Percentiles rank a stretch among this genome's conserved stretches.
phyloP scores from a whole-genome alignment of 2,329 filamentous ascomycete genomes.

The Dichotomopilus funicola region DNA sequence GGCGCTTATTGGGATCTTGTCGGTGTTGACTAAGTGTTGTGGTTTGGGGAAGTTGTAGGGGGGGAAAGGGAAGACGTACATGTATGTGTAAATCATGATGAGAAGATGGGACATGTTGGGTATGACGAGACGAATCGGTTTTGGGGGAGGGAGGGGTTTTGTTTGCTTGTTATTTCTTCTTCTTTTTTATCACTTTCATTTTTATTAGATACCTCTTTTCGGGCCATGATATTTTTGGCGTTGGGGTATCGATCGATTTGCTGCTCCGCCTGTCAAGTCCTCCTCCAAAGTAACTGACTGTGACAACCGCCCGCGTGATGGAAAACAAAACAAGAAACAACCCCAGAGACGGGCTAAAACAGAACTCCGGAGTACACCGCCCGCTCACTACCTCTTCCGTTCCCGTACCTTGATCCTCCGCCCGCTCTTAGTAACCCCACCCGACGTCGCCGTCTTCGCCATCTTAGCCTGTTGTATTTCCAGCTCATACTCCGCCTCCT shows the following conservation, averaged over 20 bases:
- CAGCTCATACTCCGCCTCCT: conserved; percentile 50
- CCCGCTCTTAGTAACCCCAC: conserved; percentile 52
- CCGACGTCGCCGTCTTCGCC: conserved; percentile 58
- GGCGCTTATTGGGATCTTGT: conserved; percentile 33
- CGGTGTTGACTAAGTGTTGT: conserved; percentile 19
- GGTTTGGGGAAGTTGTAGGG: conserved; percentile 19
- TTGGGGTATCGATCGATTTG: conserved; percentile 17
- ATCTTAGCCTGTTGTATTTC: conserved; percentile 56
- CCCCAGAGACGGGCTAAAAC: conserved; percentile 11
- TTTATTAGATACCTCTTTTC: conserved; percentile 1
- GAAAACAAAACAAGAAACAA: conserved; percentile 2
- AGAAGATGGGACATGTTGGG: background rate
- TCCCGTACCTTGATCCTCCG: conserved; percentile 57
- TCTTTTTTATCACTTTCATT: background rate
- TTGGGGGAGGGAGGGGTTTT: background rate
- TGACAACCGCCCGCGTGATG: background rate
- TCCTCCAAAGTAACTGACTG: background rate
- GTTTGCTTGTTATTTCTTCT: background rate
- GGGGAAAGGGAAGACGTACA: background rate
- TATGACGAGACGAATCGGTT: background rate
- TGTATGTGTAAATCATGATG: background rate
- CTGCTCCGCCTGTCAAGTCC: conserved; percentile 15
- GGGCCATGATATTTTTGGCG: conserved; percentile 15
- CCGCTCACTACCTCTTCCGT: conserved; percentile 47
- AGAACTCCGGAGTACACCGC: background rate